Conservation (phyloP, 2,329 filamentous ascomycete species). For the Rhynchosporium agropyri region DNA sequence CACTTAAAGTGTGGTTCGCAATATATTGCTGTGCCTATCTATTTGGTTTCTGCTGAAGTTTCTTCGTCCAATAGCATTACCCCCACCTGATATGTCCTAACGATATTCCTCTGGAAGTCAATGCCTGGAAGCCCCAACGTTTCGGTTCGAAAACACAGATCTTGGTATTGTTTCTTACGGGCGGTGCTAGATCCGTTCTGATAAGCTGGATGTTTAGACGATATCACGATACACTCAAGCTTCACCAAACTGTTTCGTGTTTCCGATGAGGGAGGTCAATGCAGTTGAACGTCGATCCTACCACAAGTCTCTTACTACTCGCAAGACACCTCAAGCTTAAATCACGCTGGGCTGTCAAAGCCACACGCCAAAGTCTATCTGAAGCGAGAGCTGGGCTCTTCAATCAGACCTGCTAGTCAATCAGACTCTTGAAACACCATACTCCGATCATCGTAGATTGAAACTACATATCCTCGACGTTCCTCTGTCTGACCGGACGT, state of each 20-base stretch:
- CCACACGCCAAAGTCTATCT: conserved; percentile 37
- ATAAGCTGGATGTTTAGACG: conserved; percentile 40
- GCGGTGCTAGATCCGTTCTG: conserved; percentile 35
- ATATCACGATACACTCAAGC: conserved; percentile 38
- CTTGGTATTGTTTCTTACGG: conserved; percentile 34
- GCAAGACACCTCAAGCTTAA: conserved; percentile 34
- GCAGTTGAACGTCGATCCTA: conserved; percentile 40
- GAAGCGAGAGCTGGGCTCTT: conserved; percentile 32
- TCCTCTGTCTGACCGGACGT: conserved; percentile 29
- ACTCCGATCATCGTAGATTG: conserved; percentile 34
- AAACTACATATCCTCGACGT: conserved; percentile 35
- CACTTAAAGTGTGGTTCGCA: conserved; percentile 27
- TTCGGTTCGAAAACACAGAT: conserved; percentile 33
- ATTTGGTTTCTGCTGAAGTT: conserved; percentile 34
- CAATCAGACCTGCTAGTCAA: conserved; percentile 35
- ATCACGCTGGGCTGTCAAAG: conserved; percentile 36
- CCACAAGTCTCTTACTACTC: conserved; percentile 34
- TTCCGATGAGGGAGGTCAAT: conserved; percentile 40
- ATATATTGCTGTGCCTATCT: conserved; percentile 33
- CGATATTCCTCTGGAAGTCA: conserved; percentile 29
- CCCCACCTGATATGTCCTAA: conserved; percentile 31
- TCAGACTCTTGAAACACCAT: conserved; percentile 38
- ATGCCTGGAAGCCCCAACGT: conserved; percentile 35
- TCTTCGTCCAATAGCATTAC: conserved; percentile 33
- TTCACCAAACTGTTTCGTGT: conserved; percentile 41